A percentile compares a stretch with the other conserved stretches of the same genome.
These are phyloP conservation scores for Ophiostoma fasciatum DNA, from an alignment of 2,329 filamentous ascomycete genomes.

Conservation along the genomic window DNA sequence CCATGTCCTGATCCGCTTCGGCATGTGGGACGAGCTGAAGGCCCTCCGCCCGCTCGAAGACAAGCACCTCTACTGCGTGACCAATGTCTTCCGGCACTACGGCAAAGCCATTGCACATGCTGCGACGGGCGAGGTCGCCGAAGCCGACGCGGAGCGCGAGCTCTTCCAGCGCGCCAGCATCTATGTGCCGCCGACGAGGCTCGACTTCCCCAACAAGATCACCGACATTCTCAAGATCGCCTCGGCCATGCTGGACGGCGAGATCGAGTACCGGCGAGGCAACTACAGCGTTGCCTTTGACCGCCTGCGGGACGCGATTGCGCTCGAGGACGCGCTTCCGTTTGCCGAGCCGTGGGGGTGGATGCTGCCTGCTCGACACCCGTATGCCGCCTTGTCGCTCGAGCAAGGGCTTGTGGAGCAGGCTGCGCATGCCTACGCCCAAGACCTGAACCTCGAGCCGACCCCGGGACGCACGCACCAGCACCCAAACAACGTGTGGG, in stretches of 20 bases:
- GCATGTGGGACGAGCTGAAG: slow-evolving; percentile 38
- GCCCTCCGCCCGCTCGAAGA: slow-evolving; percentile 29
- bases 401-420: slow-evolving; percentile 34
- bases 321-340: slow-evolving; percentile 33
- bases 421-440: slow-evolving; percentile 27
- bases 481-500: slow-evolving; percentile 41
- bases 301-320: slow-evolving; percentile 30
- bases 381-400: slow-evolving; percentile 38
- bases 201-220: slow-evolving; percentile 12
- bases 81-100: slow-evolving; percentile 38
- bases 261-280: slow-evolving; percentile 41
- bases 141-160: slow-evolving; percentile 17
- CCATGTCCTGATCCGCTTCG: slow-evolving; percentile 42
- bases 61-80: slow-evolving; percentile 34
- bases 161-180: slow-evolving; percentile 8
- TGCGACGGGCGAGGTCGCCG: slow-evolving; percentile 26
- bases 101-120: slow-evolving; percentile 38
- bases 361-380: slow-evolving; percentile 44
- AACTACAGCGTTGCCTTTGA: slow-evolving; percentile 34
- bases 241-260: slow-evolving; percentile 40
- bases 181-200: slow-evolving; percentile 20
- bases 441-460: slow-evolving; percentile 26
- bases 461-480: slow-evolving; percentile 27
- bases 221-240: slow-evolving; percentile 17
- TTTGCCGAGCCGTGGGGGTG: slow-evolving; percentile 46